These are phyloP conservation scores for Lactarius akahatsu DNA, from an alignment of 768 basidiomycete species.

Conservation along the genomic window DNA sequence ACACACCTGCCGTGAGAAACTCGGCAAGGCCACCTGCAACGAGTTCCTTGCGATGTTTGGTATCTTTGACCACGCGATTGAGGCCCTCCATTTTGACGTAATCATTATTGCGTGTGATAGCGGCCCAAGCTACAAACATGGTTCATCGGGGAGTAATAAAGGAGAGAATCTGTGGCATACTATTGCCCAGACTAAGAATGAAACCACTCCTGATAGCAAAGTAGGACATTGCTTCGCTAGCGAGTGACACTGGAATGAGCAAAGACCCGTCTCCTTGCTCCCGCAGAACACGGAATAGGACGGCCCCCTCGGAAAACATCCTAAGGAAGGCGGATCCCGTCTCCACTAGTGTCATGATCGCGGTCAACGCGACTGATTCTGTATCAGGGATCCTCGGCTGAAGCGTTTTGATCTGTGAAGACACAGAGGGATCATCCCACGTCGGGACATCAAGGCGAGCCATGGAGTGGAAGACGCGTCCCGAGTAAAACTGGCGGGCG, in stretches of 20 bases:
- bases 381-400: slow-evolving; percentile 34
- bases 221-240: slow-evolving; percentile 48
- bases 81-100: slow-evolving; percentile 68
- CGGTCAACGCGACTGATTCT: slow-evolving; percentile 58
- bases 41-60: slow-evolving; percentile 66
- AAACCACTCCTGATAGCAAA: slow-evolving; percentile 15
- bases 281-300: slow-evolving; percentile 56
- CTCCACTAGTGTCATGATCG: slow-evolving; percentile 45
- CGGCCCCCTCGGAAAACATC: slow-evolving; percentile 56
- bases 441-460: slow-evolving; percentile 76
- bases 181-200: neutral
- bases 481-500: slow-evolving; percentile 60
- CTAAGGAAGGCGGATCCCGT: slow-evolving; percentile 48
- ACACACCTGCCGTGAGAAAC: slow-evolving; percentile 24
- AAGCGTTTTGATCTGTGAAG: slow-evolving; percentile 59
- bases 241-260: slow-evolving; percentile 56
- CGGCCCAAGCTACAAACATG: slow-evolving; percentile 58
- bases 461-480: slow-evolving; percentile 63
- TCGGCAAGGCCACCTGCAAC: slow-evolving; percentile 58
- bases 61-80: slow-evolving; percentile 52
- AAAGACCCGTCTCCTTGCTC: slow-evolving; percentile 63
- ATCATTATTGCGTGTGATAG: slow-evolving; percentile 61
- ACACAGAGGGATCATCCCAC: slow-evolving; percentile 64
- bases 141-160: too few species aligned
- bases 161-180: neutral